phyloP scores from a whole-genome alignment of 345 rosid genomes.

The Arabidopsis arenosa region DNA sequence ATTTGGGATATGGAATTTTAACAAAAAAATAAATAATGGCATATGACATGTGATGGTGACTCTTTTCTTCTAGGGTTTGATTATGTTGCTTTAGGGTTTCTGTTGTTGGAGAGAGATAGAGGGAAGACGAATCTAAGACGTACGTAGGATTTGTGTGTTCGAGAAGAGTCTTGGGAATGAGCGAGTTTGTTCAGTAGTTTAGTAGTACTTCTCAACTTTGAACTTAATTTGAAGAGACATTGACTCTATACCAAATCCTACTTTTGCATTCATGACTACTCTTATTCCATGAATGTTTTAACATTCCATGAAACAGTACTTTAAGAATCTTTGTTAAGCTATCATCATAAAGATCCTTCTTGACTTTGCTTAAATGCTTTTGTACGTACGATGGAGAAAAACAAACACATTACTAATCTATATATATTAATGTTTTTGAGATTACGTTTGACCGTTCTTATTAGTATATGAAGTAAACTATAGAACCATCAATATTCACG shows the following conservation, averaged over 20 bases:
- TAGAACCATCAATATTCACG: too few relatives aligned
- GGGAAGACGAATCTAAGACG: slow-evolving; percentile 14
- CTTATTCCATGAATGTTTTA: slow-evolving; percentile 18
- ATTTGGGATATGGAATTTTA: slow-evolving; percentile 6
- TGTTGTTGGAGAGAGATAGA: slow-evolving; percentile 28
- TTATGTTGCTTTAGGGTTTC: slow-evolving; percentile 39
- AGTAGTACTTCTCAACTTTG: slow-evolving; percentile 33
- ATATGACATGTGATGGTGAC: slow-evolving; percentile 38
- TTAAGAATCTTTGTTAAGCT: slow-evolving; percentile 24
- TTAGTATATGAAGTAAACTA: too few relatives aligned
- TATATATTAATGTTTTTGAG: too few relatives aligned
- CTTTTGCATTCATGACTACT: slow-evolving; percentile 33
- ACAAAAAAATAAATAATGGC: slow-evolving; percentile 4
- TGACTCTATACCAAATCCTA: slow-evolving; percentile 35
- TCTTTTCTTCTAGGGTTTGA: slow-evolving; percentile 39
- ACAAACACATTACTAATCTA: too few relatives aligned
- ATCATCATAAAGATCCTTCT: slow-evolving; percentile 2
- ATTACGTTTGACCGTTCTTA: too few relatives aligned
- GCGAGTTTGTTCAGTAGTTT: slow-evolving; percentile 34
- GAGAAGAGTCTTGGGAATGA: slow-evolving; percentile 43
- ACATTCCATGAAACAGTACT: slow-evolving; percentile 19
- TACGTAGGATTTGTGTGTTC: slow-evolving; percentile 36
- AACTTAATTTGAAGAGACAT: slow-evolving; percentile 31
- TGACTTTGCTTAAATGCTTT: neutral
- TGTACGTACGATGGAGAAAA: too few relatives aligned